Base-by-base conservation (phyloP, 495 filamentous ascomycete species). In the Acidomyces sp. region DNA sequence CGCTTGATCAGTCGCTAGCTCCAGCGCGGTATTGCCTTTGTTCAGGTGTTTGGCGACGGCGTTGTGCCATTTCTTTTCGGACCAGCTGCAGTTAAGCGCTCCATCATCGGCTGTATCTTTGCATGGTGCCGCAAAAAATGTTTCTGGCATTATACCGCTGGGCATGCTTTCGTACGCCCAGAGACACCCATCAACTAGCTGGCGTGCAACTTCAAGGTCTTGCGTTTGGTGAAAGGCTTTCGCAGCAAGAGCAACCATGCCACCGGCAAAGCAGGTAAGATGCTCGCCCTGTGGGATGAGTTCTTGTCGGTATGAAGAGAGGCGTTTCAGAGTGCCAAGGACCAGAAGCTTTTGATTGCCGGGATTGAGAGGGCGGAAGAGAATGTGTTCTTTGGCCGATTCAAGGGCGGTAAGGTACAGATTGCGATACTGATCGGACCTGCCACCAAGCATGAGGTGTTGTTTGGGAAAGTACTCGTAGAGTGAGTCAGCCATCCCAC, bases 211-310 rank as follows among this genome's bases (percentile, higher is more conserved):
- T 28, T 87, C 77, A 31, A 96, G 62, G 56, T 97, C 88, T 13
- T 70, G 69, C 7, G 78, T 66, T n/a, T 76, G 65, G n/a, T 24
- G 21, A 46, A 94, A 94, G 12, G 85, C 67, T 60, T 83, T 87
- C 25, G 85, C 81, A 24, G 82, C 86, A 38, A 97, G 68, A 3
- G 76, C 92, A 41, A 92, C 78, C 88, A 96, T 95, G 36, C 86
- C 90, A 9, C 90, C 90, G 19, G 80, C 67, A 53, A 96, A 97
- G 56, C 90, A 97, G 10, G 78, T 78, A 18, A 93, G 68, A 64
- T 94, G 86, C 7, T 75, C 70, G 3, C 72, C 69, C 47, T 90
- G 78, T 6, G 49, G 44, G 3, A 20, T 49, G 25, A 62, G 39
- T 2, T n/a, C 45, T 11, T 22, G 17, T n/a, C 21, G 48, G 21